A percentile compares a stretch with the other conserved stretches of the same genome.
These are phyloP conservation scores for Pochonia chlamydosporia DNA, from an alignment of 2,329 filamentous ascomycete species.

Conservation along the genomic window DNA sequence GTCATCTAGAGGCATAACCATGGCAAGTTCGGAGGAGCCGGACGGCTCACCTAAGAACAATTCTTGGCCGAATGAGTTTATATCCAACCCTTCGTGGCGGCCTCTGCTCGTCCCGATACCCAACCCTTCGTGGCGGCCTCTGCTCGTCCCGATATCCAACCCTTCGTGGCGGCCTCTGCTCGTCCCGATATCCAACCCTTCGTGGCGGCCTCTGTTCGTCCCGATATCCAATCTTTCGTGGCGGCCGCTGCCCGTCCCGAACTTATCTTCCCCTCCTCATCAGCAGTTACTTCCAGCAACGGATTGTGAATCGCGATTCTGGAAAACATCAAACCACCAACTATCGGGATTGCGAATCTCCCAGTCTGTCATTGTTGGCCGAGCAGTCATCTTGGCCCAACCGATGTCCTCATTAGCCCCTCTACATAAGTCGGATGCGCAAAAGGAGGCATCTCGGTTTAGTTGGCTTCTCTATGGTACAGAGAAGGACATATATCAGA, in stretches of 20 bases:
- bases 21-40: not conserved
- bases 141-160: too few species aligned
- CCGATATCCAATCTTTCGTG: too few species aligned
- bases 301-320: slow-evolving; percentile 31
- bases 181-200: too few species aligned
- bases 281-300: slow-evolving; percentile 25
- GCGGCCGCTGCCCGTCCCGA: slow-evolving; percentile 5
- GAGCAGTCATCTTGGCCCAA: slow-evolving; percentile 33
- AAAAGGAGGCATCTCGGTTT: slow-evolving; percentile 25
- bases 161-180: too few species aligned
- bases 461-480: slow-evolving; percentile 33
- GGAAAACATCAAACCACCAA: slow-evolving; percentile 27
- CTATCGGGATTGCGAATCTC: slow-evolving; percentile 27
- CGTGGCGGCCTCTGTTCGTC: too few species aligned
- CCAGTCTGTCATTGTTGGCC: slow-evolving; percentile 33
- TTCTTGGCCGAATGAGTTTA: not conserved
- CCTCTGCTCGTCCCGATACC: too few species aligned
- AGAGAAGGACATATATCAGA: slow-evolving; percentile 27
- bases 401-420: slow-evolving; percentile 28
- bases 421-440: slow-evolving; percentile 20
- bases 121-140: too few species aligned
- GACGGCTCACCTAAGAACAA: not conserved
- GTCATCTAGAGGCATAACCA: not conserved
- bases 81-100: slow-evolving; percentile 8
- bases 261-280: not conserved